phyloP scores from a whole-genome alignment of 1,139 yeast species.

The Pneumocystis murina region DNA sequence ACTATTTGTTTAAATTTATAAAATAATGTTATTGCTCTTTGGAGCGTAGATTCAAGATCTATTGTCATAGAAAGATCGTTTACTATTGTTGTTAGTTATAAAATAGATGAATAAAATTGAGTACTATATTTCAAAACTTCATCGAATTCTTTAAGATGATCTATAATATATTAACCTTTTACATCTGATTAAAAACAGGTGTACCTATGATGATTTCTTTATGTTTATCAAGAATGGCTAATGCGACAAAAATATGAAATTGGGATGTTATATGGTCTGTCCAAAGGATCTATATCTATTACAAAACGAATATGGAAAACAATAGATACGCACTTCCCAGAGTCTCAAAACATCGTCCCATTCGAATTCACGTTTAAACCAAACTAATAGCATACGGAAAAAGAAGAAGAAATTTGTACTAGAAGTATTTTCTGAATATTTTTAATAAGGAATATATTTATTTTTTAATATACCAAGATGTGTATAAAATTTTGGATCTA shows the following conservation, averaged over 20 bases:
- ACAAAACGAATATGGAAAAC: neutral
- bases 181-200: neutral
- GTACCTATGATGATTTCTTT: slow-evolving; percentile 45
- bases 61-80: slow-evolving; percentile 72
- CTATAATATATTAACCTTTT: slow-evolving; percentile 23
- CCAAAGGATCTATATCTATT: slow-evolving; percentile 34
- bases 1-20: slow-evolving; percentile 65
- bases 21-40: slow-evolving; percentile 69
- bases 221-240: slow-evolving; percentile 76
- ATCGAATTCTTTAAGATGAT: slow-evolving; percentile 63
- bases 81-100: slow-evolving; percentile 27
- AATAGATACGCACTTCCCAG: slow-evolving; percentile 50
- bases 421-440: neutral
- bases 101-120: neutral
- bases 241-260: slow-evolving; percentile 70
- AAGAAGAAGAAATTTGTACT: slow-evolving; percentile 63
- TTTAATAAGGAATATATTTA: slow-evolving; percentile 28
- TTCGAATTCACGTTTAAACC: slow-evolving; percentile 85
- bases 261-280: slow-evolving; percentile 78
- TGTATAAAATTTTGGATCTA: slow-evolving; percentile 69
- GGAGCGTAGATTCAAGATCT: slow-evolving; percentile 57
- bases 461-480: slow-evolving; percentile 76
- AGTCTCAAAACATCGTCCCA: slow-evolving; percentile 63
- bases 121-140: slow-evolving; percentile 61
- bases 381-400: slow-evolving; percentile 83